A percentile compares a stretch with the other conserved stretches of the same genome.
These are phyloP conservation scores for Mycena rosella DNA, from an alignment of 768 basidiomycete genomes.

Conservation along the genomic window DNA sequence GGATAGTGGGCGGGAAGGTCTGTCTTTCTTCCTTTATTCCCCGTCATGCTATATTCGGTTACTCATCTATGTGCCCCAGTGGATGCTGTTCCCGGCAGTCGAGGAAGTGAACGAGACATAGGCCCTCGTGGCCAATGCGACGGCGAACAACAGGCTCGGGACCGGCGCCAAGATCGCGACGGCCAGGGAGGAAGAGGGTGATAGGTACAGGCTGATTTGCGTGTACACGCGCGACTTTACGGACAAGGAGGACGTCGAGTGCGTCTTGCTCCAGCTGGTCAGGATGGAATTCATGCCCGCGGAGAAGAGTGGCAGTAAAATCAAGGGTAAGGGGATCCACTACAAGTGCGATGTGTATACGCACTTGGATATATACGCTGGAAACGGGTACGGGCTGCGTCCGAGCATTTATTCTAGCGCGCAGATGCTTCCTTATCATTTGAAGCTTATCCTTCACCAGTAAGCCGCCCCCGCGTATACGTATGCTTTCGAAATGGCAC, in stretches of 20 bases:
- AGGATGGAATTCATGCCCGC: conserved; percentile 8
- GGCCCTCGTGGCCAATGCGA: conserved; percentile 7
- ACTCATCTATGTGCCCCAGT: conserved; percentile 7
- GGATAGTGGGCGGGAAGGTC: conserved; percentile 9
- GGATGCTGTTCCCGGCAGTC: conserved; percentile 8
- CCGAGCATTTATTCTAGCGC: conserved; percentile 17
- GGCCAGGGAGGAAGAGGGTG: conserved; percentile 2
- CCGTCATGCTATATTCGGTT: conserved; percentile 4
- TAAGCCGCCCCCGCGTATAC: no score
- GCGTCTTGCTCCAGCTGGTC: conserved; percentile 13
- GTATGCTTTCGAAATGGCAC: no score
- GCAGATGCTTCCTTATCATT: conserved; percentile 15
- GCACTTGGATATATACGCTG: conserved; percentile 16
- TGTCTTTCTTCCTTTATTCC: conserved; percentile 4
- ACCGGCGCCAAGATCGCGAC: conserved; percentile 10
- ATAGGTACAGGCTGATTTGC: no score
- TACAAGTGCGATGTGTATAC: conserved; percentile 22
- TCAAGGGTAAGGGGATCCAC: conserved; percentile 12
- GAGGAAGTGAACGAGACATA: conserved; percentile 6
- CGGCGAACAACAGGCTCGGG: conserved; percentile 10
- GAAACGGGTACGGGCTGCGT: conserved; percentile 8
- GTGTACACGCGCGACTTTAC: conserved; percentile 18
- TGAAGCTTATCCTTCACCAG: no score
- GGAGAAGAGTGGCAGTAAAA: conserved; percentile 6
- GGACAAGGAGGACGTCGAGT: conserved; percentile 13